phyloP scores from a whole-genome alignment of 192 early-diverging fungal genomes.

The Mortierella hygrophila region DNA sequence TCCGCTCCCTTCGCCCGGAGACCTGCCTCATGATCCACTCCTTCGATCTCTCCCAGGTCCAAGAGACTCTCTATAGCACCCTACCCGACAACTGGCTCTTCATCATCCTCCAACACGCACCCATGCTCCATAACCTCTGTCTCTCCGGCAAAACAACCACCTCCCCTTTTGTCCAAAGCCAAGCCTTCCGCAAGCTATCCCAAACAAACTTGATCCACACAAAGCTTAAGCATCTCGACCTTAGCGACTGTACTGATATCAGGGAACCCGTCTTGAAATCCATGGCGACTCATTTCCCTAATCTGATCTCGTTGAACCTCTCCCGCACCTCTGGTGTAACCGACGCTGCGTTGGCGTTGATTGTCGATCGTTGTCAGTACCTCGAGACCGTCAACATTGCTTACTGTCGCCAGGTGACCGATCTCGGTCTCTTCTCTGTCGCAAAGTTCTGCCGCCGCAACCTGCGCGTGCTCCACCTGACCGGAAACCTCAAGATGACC shows the following conservation, averaged over 20 bases:
- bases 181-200: constrained; percentile 38
- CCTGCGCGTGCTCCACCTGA: constrained; percentile 43
- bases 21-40: constrained; percentile 23
- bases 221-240: constrained; percentile 26
- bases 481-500: constrained; percentile 64
- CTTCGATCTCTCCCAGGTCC: constrained; percentile 31
- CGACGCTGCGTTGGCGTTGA: constrained; percentile 31
- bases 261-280: constrained; percentile 38
- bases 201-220: constrained; percentile 17
- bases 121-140: constrained; percentile 34
- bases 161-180: constrained; percentile 39
- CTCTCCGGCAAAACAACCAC: constrained; percentile 52
- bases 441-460: constrained; percentile 53
- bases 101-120: constrained; percentile 28
- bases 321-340: constrained; percentile 45
- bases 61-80: constrained; percentile 48
- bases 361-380: constrained; percentile 47
- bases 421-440: constrained; percentile 40
- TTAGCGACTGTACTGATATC: constrained; percentile 47
- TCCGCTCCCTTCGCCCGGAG: not conserved
- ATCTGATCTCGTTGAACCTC: constrained; percentile 39
- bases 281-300: constrained; percentile 29
- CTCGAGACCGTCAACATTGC: constrained; percentile 44
- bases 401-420: constrained; percentile 38
- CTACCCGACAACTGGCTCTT: constrained; percentile 50